Percentiles rank a stretch among this genome's conserved stretches.
These are phyloP conservation scores for Xylaria digitata DNA, from an alignment of 2,329 filamentous ascomycete species.

Conservation along the genomic window DNA sequence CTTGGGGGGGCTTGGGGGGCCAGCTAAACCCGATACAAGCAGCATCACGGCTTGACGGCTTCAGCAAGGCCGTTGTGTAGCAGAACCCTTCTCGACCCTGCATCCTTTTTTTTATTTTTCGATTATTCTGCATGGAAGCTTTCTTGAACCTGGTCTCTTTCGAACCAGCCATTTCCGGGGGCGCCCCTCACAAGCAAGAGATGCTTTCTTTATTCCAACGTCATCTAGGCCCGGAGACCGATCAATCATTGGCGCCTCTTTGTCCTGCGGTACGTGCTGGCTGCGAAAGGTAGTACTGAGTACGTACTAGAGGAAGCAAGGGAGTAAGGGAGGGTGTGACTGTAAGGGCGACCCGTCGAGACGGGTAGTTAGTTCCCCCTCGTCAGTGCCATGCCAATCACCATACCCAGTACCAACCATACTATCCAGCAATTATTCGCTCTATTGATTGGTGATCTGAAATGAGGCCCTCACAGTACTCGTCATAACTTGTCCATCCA, in stretches of 20 bases:
- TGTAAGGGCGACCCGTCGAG: conserved; percentile 1
- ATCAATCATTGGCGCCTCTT: conserved; percentile 20
- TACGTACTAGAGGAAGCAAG: neutral
- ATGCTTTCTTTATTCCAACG: conserved; percentile 30
- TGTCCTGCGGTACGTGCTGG: conserved; percentile 10
- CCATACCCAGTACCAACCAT: neutral
- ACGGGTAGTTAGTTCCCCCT: neutral
- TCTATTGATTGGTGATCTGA: conserved; percentile 18
- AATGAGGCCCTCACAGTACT: conserved; percentile 18
- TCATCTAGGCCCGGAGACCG: conserved; percentile 32
- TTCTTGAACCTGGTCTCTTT: conserved; percentile 18
- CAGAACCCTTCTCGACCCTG: conserved; percentile 28
- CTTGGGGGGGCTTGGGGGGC: neutral
- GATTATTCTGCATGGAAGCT: conserved; percentile 34
- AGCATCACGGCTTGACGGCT: conserved; percentile 31
- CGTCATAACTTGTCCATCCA: neutral
- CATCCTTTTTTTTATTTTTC: conserved; percentile 16
- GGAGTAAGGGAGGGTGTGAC: conserved; percentile 14
- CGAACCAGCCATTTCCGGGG: conserved; percentile 17
- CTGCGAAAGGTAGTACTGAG: conserved; percentile 5
- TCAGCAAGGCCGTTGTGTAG: conserved; percentile 29
- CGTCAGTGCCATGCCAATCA: neutral
- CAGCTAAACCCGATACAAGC: conserved; percentile 18
- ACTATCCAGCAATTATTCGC: neutral
- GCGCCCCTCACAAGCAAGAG: neutral